Base-by-base conservation (phyloP, 306 rosid genomes). In the Delonix regia region DNA sequence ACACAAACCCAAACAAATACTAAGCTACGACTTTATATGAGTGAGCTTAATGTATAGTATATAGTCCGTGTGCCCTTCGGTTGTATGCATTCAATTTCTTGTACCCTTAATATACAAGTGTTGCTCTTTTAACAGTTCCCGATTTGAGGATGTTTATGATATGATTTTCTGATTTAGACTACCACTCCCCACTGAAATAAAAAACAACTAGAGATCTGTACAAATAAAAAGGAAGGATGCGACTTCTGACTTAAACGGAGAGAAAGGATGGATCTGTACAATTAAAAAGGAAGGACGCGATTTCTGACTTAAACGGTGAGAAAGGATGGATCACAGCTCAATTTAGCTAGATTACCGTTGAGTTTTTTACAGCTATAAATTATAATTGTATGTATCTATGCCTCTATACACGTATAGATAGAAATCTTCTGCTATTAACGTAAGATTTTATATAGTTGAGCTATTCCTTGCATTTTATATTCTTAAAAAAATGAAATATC, bases 241-340 rank as follows among this genome's bases (percentile, higher is more conserved):
- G 66, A 81, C 49, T 41, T 75, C 47, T 76, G 71, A 72, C 30
- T 81, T 78, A 78, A 52, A 38, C 21, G 77, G 28, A 88, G 64
- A 74, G 72, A 64, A 28, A 72, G 45, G 52, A 82, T 79, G 74
- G n/a, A 59, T 1, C 7, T 38, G 39, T 41, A 34, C 75, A 13
- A 25, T 48, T 27, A 69, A 81, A 66, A 63, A n/a, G 49, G 25
- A 22, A 53, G 60, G 67, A 81, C 48, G 62, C 69, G 66, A 81
- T 60, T 41, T 75, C 47, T 76, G 71, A 72, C 30, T 81, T 78
- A 78, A 52, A 38, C 21, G 77, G 28, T 86, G 64, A 74, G 72
- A 64, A 28, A 72, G 45, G 52, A 82, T 79, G 74, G 74, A 71
- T 82, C 56, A 62, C 67, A 47, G 16, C 30, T 62, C 21, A 60